phyloP scores from a whole-genome alignment of 2,329 filamentous ascomycete species.

The Stachybotrys chlorohalonatus region DNA sequence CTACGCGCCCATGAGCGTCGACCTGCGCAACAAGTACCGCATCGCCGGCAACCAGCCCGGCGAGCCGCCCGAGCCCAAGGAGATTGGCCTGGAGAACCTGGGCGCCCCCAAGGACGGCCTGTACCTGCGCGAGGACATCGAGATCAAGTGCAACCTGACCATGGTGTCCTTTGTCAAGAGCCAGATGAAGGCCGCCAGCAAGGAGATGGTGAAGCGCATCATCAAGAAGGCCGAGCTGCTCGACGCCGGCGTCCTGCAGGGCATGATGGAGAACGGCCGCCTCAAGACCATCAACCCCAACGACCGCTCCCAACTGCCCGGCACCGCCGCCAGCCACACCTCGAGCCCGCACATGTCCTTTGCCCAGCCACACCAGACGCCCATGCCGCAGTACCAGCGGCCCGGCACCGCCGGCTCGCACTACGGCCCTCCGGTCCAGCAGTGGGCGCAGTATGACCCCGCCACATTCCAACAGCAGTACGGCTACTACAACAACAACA shows the following conservation, averaged over 20 bases:
- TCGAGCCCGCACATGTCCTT: background rate
- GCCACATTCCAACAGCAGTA: constrained; percentile 11
- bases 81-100: constrained; percentile 50
- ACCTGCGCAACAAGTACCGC: constrained; percentile 59
- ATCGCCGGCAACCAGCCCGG: constrained; percentile 62
- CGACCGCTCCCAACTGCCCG: constrained; percentile 30
- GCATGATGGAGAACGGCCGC: constrained; percentile 58
- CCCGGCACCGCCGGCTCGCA: constrained; percentile 7
- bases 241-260: constrained; percentile 55
- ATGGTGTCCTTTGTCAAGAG: constrained; percentile 57
- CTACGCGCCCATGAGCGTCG: constrained; percentile 58
- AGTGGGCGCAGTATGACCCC: constrained; percentile 9
- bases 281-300: constrained; percentile 50
- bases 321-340: constrained; percentile 8
- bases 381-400: constrained; percentile 7
- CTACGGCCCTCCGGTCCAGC: constrained; percentile 6
- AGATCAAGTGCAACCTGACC: constrained; percentile 60
- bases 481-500: constrained; percentile 7
- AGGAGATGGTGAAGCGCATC: constrained; percentile 58
- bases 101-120: constrained; percentile 55
- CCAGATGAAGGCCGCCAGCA: constrained; percentile 56
- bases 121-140: constrained; percentile 61
- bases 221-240: constrained; percentile 64
- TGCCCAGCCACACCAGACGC: constrained; percentile 13
- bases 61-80: constrained; percentile 51